These are phyloP conservation scores for Penicillium crustosum DNA, from an alignment of 2,329 filamentous ascomycete species.

Conservation along the genomic window DNA sequence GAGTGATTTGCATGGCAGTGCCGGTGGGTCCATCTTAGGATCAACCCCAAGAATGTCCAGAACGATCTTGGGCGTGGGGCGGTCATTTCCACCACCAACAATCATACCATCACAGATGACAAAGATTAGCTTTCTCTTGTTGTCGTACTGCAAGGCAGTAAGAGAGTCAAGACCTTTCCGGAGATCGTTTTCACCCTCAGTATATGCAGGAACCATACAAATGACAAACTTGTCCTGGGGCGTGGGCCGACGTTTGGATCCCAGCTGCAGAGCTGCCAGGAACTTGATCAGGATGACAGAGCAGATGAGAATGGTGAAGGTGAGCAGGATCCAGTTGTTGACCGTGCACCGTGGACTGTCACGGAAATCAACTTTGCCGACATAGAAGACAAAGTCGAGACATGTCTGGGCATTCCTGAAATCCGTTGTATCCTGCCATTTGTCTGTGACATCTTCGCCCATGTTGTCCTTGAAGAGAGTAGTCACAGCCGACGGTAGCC, in stretches of 20 bases:
- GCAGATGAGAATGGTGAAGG: slow-evolving; percentile 82
- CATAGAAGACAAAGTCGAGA: slow-evolving; percentile 78
- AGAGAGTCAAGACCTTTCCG: slow-evolving; percentile 91
- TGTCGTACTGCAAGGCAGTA: slow-evolving; percentile 91
- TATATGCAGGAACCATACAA: slow-evolving; percentile 96
- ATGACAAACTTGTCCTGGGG: slow-evolving; percentile 99
- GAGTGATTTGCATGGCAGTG: slow-evolving; percentile 90
- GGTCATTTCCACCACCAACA: slow-evolving; percentile 96
- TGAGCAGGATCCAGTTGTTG: slow-evolving; percentile 87
- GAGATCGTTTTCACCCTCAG: slow-evolving; percentile 93
- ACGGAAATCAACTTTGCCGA: slow-evolving; percentile 83
- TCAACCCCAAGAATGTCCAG: slow-evolving; percentile 96
- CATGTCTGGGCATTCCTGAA: slow-evolving; percentile 72
- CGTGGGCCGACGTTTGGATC: slow-evolving; percentile 82
- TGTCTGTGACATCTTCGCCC: slow-evolving; percentile 72
- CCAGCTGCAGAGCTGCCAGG: slow-evolving; percentile 86
- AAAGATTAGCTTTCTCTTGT: slow-evolving; percentile 93
- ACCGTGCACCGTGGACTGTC: slow-evolving; percentile 72
- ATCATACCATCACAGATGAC: slow-evolving; percentile 99
- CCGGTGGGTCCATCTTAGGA: slow-evolving; percentile 91
- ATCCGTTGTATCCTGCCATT: slow-evolving; percentile 56
- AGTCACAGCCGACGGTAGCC: slow-evolving; percentile 68
- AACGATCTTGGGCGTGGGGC: slow-evolving; percentile 91
- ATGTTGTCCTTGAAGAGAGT: slow-evolving; percentile 71
- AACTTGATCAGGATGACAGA: slow-evolving; percentile 83